A percentile compares a stretch with the other conserved stretches of the same genome.
These are phyloP conservation scores for Trametes cubensis DNA, from an alignment of 768 basidiomycete genomes.

Conservation along the genomic window DNA sequence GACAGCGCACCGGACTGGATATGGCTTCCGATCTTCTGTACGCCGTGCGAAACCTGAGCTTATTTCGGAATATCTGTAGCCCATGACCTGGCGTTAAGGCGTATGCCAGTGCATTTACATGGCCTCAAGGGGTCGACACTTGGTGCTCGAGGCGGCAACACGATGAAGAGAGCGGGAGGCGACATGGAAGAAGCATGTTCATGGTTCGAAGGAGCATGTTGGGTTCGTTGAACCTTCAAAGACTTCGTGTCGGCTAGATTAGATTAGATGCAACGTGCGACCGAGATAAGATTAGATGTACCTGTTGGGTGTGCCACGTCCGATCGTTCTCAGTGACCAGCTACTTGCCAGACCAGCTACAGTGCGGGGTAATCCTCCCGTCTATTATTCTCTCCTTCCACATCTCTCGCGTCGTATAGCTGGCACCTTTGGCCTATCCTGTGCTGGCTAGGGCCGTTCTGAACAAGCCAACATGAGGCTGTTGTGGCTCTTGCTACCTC, in stretches of 20 bases:
- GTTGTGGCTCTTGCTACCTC: slow-evolving; percentile 47
- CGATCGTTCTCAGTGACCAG: slow-evolving; percentile 12
- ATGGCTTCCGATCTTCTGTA: background rate
- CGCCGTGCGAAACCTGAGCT: background rate
- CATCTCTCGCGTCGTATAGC: background rate
- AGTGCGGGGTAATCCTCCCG: background rate
- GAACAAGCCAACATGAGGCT: slow-evolving; percentile 42
- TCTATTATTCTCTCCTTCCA: background rate
- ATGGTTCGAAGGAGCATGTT: background rate
- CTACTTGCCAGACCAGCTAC: background rate
- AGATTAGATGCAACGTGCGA: background rate
- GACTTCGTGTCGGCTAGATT: background rate
- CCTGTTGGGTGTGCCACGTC: slow-evolving; percentile 17
- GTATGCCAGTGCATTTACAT: too few relatives aligned
- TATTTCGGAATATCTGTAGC: background rate
- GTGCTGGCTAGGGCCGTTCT: background rate
- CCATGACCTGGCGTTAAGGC: background rate
- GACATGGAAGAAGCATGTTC: background rate
- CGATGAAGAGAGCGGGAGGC: background rate
- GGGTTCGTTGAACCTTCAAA: too few relatives aligned
- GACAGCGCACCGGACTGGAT: background rate
- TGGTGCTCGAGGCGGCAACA: background rate
- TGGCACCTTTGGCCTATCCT: background rate
- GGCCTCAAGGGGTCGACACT: background rate
- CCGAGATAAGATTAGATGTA: slow-evolving; percentile 1